Base-by-base conservation (phyloP, 2,329 filamentous ascomycete genomes). In the Paradendryphiella salina region DNA sequence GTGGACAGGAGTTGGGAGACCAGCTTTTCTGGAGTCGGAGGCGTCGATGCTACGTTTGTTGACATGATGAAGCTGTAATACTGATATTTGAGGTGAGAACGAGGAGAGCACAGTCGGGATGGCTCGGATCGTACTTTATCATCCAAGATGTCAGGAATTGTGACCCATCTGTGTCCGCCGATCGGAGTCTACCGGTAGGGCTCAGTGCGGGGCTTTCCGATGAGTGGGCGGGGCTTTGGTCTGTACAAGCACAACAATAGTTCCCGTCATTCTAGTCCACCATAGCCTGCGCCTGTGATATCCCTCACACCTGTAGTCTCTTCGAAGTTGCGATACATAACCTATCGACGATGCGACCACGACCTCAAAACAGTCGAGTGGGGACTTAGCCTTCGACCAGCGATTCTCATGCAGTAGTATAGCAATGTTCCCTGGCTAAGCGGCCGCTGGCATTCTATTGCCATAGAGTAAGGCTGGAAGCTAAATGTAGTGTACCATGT, bases 1-100 rank as follows among this genome's bases (percentile, higher is more conserved):
- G 37, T 56, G 13, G 43, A 23, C 2, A 63, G 46, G 14, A 63
- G 44, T 13, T 33, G 29, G 3, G 47, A 47, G 7, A 57, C 44
- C 1, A 59, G 26, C 0, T 40, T 35, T 15, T 38, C 23, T 3
- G 55, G 38, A 3, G 39, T 31, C 13, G 14, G 8, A n/a, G 32
- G 5, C 4, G 15, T 42, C 20, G 34, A 17, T 9, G 31, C 36
- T 18, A n/a, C 17, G 13, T 34, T 9, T 13, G 36, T 14, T 13
- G 55, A 41, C 55, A 57, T 57, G 13, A 23, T 38, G 14, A 26
- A 20, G 11, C 13, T 28, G 26, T 3, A 17, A 34, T 5, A 15
- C 26, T 6, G 35, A 26, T 26, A 9, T 26, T 9, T 10, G 23
- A 26, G 10, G 23, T 2, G 23, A 26, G 23, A 26, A 26, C 23